Base-by-base conservation (phyloP, 176 grass and related monocot species). In the Triticum urartu region DNA sequence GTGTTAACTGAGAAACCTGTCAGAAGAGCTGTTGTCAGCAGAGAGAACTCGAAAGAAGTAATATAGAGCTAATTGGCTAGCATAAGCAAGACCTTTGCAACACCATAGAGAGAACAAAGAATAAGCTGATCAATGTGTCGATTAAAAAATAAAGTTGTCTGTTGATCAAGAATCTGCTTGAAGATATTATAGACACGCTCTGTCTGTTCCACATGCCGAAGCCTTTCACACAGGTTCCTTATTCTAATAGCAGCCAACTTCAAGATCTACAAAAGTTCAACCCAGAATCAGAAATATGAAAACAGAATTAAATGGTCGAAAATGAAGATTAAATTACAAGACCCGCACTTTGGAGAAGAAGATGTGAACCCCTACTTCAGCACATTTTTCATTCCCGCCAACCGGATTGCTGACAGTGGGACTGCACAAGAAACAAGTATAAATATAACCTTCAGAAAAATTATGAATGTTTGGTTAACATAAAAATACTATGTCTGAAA, bases 221-320 rank as follows among this genome's bases (percentile, higher is more conserved):
- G 68, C 75, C 93, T 98, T 89, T 98, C 96, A 82, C 91, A 94
- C 75, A 95, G 81, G 64, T 92, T 98, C 84, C 90, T 94, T 71
- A 98, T 98, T 88, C 93, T 95, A 79, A 95, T 91, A 36, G 93
- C 96, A 86, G 90, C 93, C 87, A 98, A 81, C 87, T 98, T 98
- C 86, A 98, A 84, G 50, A 95, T 95, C 96, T 98, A 82, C 24
- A 42, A 36, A 90, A 88, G 67, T 79, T 80, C 63, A 83, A 58
- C 35, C 45, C 68, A 81, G 79, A 70, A 87, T 83, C 52, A 64
- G 40, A 91, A 74, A 65, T 47, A 70, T 2, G 8, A 83, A 73
- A 87, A 71, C 18, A 43, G 76, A 69, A 45, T 75, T 72, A 36
- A 83, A 75, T 72, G 67, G 56, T 15, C 77, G 5, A 92, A 89